phyloP scores from a whole-genome alignment of 2,329 filamentous ascomycete species.

The Xylaria sp. region DNA sequence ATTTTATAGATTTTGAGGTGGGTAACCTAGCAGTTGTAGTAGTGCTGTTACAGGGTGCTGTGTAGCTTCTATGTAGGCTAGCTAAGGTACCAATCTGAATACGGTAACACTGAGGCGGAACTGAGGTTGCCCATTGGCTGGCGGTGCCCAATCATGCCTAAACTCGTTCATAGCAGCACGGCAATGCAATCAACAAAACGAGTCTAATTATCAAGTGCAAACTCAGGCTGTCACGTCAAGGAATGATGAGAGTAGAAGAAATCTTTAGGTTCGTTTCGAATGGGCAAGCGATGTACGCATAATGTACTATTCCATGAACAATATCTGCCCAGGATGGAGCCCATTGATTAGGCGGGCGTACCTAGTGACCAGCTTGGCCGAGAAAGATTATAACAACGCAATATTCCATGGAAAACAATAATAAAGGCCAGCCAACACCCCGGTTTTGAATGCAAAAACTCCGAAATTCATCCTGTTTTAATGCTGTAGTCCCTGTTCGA shows the following conservation, averaged over 20 bases:
- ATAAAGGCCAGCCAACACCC: conserved; percentile 16
- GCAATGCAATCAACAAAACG: too few species aligned
- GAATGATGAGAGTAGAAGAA: too few species aligned
- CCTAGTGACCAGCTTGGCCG: not conserved
- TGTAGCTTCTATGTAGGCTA: too few species aligned
- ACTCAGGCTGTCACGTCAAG: too few species aligned
- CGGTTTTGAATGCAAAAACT: conserved; percentile 19
- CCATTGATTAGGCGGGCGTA: too few species aligned
- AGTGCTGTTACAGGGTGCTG: not conserved
- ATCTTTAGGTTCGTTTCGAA: too few species aligned
- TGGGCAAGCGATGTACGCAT: too few species aligned
- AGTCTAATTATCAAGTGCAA: too few species aligned
- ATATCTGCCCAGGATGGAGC: too few species aligned
- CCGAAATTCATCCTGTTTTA: conserved; percentile 1
- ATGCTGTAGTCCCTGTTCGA: conserved; percentile 15
- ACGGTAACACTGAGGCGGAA: conserved; percentile 5
- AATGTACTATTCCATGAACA: too few species aligned
- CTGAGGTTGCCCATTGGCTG: conserved; percentile 15
- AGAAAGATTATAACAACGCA: not conserved
- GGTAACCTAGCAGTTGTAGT: too few species aligned
- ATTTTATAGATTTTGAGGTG: conserved; percentile 27
- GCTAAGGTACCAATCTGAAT: conserved; percentile 14
- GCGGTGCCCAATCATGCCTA: conserved; percentile 8
- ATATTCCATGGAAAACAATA: not conserved
- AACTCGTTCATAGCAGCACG: not conserved